Conservation (phyloP, 2,329 filamentous ascomycete genomes). For the Reticulascus tulasneorum region DNA sequence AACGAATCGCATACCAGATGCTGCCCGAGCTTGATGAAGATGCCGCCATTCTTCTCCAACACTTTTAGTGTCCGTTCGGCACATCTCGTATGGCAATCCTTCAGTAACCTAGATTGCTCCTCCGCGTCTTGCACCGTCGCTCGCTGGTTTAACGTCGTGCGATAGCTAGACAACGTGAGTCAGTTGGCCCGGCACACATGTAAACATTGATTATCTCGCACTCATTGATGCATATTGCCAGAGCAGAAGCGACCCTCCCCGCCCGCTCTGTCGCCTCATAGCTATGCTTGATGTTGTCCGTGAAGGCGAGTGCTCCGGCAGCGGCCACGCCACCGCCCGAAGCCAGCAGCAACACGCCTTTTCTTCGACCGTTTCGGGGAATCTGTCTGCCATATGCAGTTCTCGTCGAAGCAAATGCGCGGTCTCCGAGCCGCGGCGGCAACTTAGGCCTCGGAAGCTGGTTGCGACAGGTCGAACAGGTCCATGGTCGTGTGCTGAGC, state of each 20-base stretch:
- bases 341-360: constrained; percentile 40
- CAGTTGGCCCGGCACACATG: constrained; percentile 71
- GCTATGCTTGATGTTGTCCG: constrained; percentile 69
- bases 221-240: constrained; percentile 87
- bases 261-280: constrained; percentile 74
- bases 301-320: constrained; percentile 49
- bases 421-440: constrained; percentile 19
- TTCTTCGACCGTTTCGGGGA: constrained; percentile 7
- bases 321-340: constrained; percentile 47
- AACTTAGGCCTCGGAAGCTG: constrained; percentile 31
- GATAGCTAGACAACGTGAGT: constrained; percentile 84
- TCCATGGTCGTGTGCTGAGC: constrained; percentile 35
- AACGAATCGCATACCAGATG: constrained; percentile 59
- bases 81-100: constrained; percentile 87
- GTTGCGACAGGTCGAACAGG: constrained; percentile 41
- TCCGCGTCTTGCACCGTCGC: constrained; percentile 59
- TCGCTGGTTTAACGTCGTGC: constrained; percentile 70
- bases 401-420: constrained; percentile 25
- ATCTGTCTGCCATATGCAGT: neutral
- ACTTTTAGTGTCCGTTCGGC: constrained; percentile 82
- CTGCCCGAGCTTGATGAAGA: constrained; percentile 97
- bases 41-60: constrained; percentile 92
- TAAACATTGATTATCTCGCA: constrained; percentile 46
- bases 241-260: constrained; percentile 69
- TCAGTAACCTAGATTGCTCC: constrained; percentile 65